Percentiles rank a stretch among this genome's conserved stretches.
These are phyloP conservation scores for Aspergillus aculeatinus DNA, from an alignment of 2,329 filamentous ascomycete genomes.

Conservation along the genomic window DNA sequence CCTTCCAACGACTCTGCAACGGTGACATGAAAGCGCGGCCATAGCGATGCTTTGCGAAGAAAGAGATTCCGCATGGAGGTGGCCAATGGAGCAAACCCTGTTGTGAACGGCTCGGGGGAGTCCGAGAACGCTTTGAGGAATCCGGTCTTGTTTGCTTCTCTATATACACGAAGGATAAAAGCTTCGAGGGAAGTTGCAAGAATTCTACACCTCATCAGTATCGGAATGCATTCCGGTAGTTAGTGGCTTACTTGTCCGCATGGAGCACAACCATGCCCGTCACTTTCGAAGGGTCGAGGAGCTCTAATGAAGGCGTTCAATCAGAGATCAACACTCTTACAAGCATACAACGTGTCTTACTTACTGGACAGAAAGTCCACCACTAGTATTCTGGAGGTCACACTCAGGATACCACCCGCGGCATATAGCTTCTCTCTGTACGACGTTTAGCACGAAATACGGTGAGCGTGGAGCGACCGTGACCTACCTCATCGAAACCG, in stretches of 20 bases:
- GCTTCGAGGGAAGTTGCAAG: conserved; percentile 86
- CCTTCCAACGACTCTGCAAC: conserved; percentile 89
- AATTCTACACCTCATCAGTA: conserved; percentile 51
- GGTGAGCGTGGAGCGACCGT: neutral
- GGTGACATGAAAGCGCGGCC: conserved; percentile 89
- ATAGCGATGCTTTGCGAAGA: conserved; percentile 80
- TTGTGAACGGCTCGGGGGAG: conserved; percentile 84
- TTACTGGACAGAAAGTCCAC: conserved; percentile 81
- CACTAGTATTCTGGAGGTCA: conserved; percentile 92
- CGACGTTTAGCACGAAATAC: conserved; percentile 19
- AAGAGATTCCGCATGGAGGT: conserved; percentile 93
- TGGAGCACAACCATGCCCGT: conserved; percentile 86
- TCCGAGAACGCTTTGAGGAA: conserved; percentile 97
- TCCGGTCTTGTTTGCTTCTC: conserved; percentile 89
- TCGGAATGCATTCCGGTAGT: neutral
- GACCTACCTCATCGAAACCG: conserved; percentile 65
- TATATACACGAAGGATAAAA: conserved; percentile 89
- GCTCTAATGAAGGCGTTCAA: conserved; percentile 31
- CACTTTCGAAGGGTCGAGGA: conserved; percentile 79
- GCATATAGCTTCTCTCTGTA: conserved; percentile 84
- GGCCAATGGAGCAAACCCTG: conserved; percentile 81
- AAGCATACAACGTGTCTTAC: conserved; percentile 1
- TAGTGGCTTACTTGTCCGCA: conserved; percentile 61
- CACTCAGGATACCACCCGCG: conserved; percentile 86
- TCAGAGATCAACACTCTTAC: neutral